Conservation (phyloP, 345 rosid species). For the Gossypium raimondii region DNA sequence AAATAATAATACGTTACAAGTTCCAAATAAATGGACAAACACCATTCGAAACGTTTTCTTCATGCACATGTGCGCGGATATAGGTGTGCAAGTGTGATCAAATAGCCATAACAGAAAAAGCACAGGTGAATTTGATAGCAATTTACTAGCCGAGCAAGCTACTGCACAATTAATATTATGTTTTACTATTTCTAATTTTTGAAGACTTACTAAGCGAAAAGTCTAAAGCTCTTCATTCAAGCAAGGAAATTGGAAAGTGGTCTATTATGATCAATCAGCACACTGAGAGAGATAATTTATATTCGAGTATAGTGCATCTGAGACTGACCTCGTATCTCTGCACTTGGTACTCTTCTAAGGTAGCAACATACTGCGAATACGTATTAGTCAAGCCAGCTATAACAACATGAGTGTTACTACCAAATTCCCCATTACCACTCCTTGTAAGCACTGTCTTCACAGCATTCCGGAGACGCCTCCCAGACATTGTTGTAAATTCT, state of each 20-base stretch:
- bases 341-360: conserved; percentile 83
- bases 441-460: conserved; percentile 63
- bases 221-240: neutral
- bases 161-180: no score
- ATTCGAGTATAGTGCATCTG: neutral
- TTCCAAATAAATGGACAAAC: neutral
- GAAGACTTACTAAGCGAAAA: neutral
- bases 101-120: neutral
- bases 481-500: conserved; percentile 99
- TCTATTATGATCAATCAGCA: neutral
- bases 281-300: neutral
- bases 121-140: neutral
- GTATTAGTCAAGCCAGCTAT: conserved; percentile 91
- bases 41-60: neutral
- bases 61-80: neutral
- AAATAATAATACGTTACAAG: neutral
- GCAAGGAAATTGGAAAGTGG: neutral
- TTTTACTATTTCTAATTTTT: no score
- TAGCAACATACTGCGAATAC: conserved; percentile 87
- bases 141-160: neutral
- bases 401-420: conserved; percentile 56
- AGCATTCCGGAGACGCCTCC: conserved; percentile 95
- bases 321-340: conserved; percentile 89
- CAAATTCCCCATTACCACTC: conserved; percentile 39
- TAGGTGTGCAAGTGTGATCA: neutral